Conservation (phyloP, 140 eudicot genomes). For the Ambrosia hybrid region DNA sequence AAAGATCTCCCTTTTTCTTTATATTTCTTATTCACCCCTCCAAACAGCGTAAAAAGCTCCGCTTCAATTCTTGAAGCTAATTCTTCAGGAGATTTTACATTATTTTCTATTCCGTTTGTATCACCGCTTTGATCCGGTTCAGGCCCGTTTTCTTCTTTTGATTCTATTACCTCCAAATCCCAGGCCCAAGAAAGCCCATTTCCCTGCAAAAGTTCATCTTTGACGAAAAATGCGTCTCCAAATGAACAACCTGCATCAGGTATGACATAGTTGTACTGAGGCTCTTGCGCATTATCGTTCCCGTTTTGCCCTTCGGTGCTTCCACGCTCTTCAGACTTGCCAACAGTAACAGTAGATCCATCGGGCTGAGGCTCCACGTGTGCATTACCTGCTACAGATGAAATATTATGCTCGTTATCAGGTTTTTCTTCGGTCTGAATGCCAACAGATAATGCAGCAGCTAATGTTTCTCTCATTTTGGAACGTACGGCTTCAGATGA, state of each 20-base stretch:
- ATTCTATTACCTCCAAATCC: constrained; percentile 40
- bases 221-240: constrained; percentile 57
- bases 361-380: constrained; percentile 38
- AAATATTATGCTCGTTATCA: constrained; percentile 33
- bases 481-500: constrained; percentile 68
- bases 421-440: constrained; percentile 39
- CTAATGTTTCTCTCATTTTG: constrained; percentile 82
- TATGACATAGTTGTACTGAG: constrained; percentile 46
- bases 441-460: constrained; percentile 78
- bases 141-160: constrained; percentile 4
- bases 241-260: constrained; percentile 66
- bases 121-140: constrained; percentile 27
- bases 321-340: constrained; percentile 19
- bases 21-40: constrained; percentile 91
- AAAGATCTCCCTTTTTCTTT: constrained; percentile 92
- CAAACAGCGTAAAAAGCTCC: constrained; percentile 67
- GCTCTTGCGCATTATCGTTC: constrained; percentile 36
- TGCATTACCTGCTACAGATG: constrained; percentile 18
- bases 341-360: constrained; percentile 21
- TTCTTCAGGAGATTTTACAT: constrained; percentile 42
- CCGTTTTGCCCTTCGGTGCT: constrained; percentile 18
- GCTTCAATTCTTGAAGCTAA: constrained; percentile 65
- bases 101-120: constrained; percentile 25
- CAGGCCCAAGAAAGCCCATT: constrained; percentile 96
- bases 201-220: constrained; percentile 91